Conservation (phyloP, 2,329 filamentous ascomycete genomes). For the Colletotrichum scovillei region DNA sequence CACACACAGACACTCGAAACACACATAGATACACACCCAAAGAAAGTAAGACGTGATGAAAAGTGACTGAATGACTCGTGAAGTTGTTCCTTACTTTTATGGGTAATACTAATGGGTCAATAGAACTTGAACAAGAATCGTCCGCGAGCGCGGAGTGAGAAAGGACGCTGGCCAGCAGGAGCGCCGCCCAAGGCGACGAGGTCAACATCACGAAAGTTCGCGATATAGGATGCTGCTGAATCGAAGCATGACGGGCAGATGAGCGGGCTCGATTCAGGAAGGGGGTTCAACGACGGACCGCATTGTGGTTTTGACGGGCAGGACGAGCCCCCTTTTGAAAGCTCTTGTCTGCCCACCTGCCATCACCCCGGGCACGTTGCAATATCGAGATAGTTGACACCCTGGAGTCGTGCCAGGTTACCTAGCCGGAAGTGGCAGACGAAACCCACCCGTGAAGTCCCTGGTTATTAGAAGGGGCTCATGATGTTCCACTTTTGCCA, state of each 20-base stretch:
- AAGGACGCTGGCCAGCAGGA: conserved; percentile 34
- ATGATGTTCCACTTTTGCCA: conserved; percentile 25
- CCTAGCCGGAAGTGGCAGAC: conserved; percentile 18
- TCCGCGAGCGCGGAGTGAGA: conserved; percentile 16
- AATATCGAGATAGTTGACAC: conserved; percentile 24
- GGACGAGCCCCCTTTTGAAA: conserved; percentile 24
- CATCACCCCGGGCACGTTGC: conserved; percentile 8
- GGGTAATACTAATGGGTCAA: conserved; percentile 30
- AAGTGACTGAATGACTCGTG: conserved; percentile 20
- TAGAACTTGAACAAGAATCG: conserved; percentile 21
- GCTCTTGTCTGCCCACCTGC: conserved; percentile 10
- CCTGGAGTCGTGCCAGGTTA: conserved; percentile 18
- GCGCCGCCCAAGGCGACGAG: conserved; percentile 25
- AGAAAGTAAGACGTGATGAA: neutral
- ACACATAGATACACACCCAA: neutral
- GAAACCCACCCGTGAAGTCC: conserved; percentile 27
- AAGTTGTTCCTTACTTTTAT: conserved; percentile 26
- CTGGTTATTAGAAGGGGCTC: conserved; percentile 32
- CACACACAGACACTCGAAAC: neutral
- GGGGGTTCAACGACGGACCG: neutral
- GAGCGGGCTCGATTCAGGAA: neutral
- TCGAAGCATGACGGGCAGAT: conserved; percentile 30
- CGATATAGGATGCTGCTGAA: conserved; percentile 13
- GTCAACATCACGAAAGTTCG: conserved; percentile 29
- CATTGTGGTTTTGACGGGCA: conserved; percentile 16